Evolutionary conservation across 805 yeast species (phyloP), one percentile per base, ranked within the genome.

Genomic region (Lipomyces kockii): DNA sequence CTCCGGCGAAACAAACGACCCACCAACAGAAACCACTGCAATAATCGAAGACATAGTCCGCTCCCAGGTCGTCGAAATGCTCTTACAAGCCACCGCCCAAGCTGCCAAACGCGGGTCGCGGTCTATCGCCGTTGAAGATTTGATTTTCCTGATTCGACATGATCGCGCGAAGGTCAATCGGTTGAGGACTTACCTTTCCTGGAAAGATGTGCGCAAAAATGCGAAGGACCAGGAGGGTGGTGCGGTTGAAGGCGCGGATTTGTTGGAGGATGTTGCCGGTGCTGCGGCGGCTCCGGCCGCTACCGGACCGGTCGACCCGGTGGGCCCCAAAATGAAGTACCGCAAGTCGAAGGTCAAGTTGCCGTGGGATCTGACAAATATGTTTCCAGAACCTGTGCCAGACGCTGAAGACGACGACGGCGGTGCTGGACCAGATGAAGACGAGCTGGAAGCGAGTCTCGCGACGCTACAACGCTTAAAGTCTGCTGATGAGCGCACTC

Each of bases 131-230:
- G 91, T 97, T 0, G 99, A 95, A 77, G 99, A 95, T 77, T 90
- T 95, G 51, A 94, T 95, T 54, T 95, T 93, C 73, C 80, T 94
- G 60, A 94, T 95, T 65, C 84, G 99, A 58, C 97, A 92, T 75
- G 98, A 95, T 75, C 88, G 86, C 72, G 98, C 98, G 34, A 95
- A 95, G 75, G 98, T 95, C 5, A 91, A 92, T 74, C 82, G 99
- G 66, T 81, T 95, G 52, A 83, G 97, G 72, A 94, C 98, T 0
- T 95, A 95, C 74, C 80, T 95, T 29, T 89, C 97, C 1, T 95
- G 99, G 99, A 95, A 95, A 74, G 99, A 95, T 77, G 92, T 95
- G 55, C 87, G 99, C 61, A 95, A 95, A 71, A 86, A 87, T 71
- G 90, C 89, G 0, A 86, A 86, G 65, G 90, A 86, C 61, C 89